Evolutionary conservation across 179 eudicot genomes (phyloP).

Genomic region (Sideroxylon spinosum): DNA sequence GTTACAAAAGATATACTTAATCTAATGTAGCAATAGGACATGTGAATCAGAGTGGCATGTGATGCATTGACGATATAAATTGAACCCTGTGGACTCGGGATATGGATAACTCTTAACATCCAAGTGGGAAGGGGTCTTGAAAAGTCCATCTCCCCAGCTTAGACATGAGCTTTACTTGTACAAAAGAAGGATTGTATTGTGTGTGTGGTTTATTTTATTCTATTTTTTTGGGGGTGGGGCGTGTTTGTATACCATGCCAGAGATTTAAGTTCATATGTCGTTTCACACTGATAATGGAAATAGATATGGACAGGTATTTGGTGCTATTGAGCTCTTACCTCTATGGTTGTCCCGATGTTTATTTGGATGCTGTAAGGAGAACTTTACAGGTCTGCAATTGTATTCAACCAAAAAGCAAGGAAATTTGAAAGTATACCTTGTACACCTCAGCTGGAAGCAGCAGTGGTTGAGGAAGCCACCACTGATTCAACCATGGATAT

Average conservation of each 20-base stretch:
- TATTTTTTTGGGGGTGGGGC: no score
- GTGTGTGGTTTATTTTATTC: no score
- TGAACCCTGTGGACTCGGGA: background rate
- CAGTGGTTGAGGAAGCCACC: conserved; percentile 89
- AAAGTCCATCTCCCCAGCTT: background rate
- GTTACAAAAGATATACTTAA: no score
- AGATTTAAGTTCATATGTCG: background rate
- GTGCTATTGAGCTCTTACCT: background rate
- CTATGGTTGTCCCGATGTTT: background rate
- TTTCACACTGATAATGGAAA: background rate
- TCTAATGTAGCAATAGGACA: background rate
- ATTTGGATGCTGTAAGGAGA: background rate
- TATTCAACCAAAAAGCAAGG: background rate
- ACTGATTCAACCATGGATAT: conserved; percentile 68
- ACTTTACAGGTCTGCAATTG: background rate
- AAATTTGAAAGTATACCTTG: conserved; percentile 45
- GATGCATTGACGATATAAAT: background rate
- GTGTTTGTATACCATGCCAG: background rate
- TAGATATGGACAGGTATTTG: background rate
- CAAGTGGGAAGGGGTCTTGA: background rate
- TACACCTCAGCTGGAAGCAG: conserved; percentile 90
- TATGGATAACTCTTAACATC: background rate
- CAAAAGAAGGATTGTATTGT: background rate
- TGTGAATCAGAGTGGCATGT: background rate
- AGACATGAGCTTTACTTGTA: background rate